These are phyloP conservation scores for Trichoderma sp. DNA, from an alignment of 2,329 filamentous ascomycete species.

Conservation along the genomic window DNA sequence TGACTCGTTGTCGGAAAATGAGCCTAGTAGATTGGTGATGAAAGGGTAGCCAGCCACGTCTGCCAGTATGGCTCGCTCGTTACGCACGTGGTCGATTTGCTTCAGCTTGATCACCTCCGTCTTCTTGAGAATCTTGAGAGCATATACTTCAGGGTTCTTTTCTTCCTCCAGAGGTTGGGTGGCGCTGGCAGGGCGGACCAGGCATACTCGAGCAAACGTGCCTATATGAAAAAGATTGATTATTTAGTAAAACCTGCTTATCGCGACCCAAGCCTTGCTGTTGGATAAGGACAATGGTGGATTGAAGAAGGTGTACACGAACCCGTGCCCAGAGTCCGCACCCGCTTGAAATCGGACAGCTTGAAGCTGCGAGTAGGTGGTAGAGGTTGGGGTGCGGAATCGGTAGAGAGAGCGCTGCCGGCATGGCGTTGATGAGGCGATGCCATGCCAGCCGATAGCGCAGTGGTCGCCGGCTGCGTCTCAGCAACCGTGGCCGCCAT, in stretches of 20 bases:
- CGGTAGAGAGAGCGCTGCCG: background rate
- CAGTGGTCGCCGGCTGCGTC: slow-evolving; percentile 13
- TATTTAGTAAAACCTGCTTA: background rate
- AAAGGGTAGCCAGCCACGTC: slow-evolving; percentile 80
- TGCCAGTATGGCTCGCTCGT: slow-evolving; percentile 76
- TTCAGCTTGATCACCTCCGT: slow-evolving; percentile 77
- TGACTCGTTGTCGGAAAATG: slow-evolving; percentile 77
- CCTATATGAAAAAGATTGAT: slow-evolving; percentile 44
- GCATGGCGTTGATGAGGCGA: slow-evolving; percentile 16
- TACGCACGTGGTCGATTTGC: slow-evolving; percentile 83
- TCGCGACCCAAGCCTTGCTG: background rate
- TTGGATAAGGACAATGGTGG: background rate
- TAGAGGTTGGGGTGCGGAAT: slow-evolving; percentile 24
- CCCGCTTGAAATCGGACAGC: slow-evolving; percentile 64
- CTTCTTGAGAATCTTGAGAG: slow-evolving; percentile 77
- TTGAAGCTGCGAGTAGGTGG: slow-evolving; percentile 35
- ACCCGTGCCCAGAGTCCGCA: slow-evolving; percentile 78
- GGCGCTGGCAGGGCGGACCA: slow-evolving; percentile 65
- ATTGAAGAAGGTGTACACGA: slow-evolving; percentile 31
- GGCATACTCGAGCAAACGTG: slow-evolving; percentile 80
- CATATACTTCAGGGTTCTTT: slow-evolving; percentile 61
- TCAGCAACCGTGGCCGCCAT: slow-evolving; percentile 29
- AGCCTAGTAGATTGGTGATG: slow-evolving; percentile 76
- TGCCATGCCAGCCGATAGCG: slow-evolving; percentile 18
- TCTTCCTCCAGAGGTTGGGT: slow-evolving; percentile 38